These are phyloP conservation scores for Phytophthora pluvialis DNA, from an alignment of 352 stramenopile species.

Conservation along the genomic window DNA sequence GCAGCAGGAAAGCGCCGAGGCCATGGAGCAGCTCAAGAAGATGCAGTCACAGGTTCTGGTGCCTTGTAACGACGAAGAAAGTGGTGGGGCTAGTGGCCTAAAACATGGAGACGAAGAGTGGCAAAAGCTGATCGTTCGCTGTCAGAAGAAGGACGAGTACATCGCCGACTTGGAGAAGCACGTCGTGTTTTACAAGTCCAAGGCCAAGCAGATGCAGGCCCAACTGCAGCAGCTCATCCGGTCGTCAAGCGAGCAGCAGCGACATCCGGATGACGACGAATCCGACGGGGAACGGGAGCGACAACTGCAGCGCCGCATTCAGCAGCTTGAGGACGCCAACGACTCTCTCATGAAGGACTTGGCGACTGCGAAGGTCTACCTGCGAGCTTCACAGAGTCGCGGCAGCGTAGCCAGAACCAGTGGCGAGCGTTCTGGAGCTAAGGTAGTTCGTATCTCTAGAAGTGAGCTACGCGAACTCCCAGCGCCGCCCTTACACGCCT, in stretches of 20 bases:
- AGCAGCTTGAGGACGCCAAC: constrained; percentile 80
- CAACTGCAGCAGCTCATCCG: constrained; percentile 84
- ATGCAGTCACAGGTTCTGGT: constrained; percentile 45
- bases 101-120: constrained; percentile 56
- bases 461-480: constrained; percentile 72
- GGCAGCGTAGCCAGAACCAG: constrained; percentile 28
- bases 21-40: constrained; percentile 44
- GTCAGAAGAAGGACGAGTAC: constrained; percentile 86
- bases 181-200: constrained; percentile 88
- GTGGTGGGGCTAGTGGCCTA: background rate
- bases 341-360: constrained; percentile 80
- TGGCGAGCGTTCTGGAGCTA: constrained; percentile 26
- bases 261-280: constrained; percentile 17
- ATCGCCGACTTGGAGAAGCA: constrained; percentile 86
- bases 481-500: constrained; percentile 35
- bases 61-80: constrained; percentile 8
- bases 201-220: constrained; percentile 86
- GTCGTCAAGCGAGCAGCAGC: constrained; percentile 53
- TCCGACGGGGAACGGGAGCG: constrained; percentile 30
- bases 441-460: constrained; percentile 70
- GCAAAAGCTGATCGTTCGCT: constrained; percentile 72
- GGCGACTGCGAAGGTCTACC: constrained; percentile 72
- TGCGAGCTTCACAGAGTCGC: constrained; percentile 58
- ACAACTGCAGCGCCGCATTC: constrained; percentile 58
- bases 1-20: constrained; percentile 47